Evolutionary conservation across 1,284 basidiomycete genomes (phyloP).

Genomic region (Papiliotrema laurentii): DNA sequence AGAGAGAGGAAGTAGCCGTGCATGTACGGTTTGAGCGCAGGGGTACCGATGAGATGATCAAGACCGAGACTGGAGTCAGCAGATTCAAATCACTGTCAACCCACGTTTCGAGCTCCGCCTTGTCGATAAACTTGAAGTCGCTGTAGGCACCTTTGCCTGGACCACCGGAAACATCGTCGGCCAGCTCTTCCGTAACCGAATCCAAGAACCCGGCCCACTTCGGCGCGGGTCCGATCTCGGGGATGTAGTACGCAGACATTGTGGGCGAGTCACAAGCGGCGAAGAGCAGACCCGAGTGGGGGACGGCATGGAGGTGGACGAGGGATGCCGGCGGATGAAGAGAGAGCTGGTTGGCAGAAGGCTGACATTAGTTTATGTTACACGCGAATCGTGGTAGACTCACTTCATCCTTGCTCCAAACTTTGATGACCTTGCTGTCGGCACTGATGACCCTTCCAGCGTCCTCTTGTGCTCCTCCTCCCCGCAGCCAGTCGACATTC

Average conservation of each 20-base stretch:
- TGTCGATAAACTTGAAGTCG: constrained; percentile 96
- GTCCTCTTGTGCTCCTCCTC: constrained; percentile 75
- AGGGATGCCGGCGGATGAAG: constrained; percentile 85
- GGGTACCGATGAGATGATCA: constrained; percentile 88
- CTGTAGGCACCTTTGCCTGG: constrained; percentile 63
- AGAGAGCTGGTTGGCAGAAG: constrained; percentile 83
- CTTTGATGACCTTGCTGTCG: constrained; percentile 91
- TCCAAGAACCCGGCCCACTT: constrained; percentile 97
- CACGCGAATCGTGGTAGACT: constrained; percentile 37
- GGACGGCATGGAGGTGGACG: constrained; percentile 83
- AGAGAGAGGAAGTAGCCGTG: constrained; percentile 98
- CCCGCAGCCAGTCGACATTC: constrained; percentile 84
- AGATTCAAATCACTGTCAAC: constrained; percentile 39
- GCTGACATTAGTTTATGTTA: constrained; percentile 50
- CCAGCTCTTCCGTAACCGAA: constrained; percentile 96
- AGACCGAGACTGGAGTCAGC: constrained; percentile 59
- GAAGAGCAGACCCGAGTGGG: constrained; percentile 77
- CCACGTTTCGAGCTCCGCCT: constrained; percentile 75
- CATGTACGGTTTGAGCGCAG: constrained; percentile 97
- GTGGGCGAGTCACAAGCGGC: constrained; percentile 89
- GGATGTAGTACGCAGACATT: constrained; percentile 88
- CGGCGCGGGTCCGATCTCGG: constrained; percentile 92
- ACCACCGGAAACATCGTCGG: constrained; percentile 62
- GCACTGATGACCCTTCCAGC: constrained; percentile 75
- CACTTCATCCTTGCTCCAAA: constrained; percentile 83